phyloP scores from a whole-genome alignment of 1,284 basidiomycete genomes.

The Hymenochaete sp. region DNA sequence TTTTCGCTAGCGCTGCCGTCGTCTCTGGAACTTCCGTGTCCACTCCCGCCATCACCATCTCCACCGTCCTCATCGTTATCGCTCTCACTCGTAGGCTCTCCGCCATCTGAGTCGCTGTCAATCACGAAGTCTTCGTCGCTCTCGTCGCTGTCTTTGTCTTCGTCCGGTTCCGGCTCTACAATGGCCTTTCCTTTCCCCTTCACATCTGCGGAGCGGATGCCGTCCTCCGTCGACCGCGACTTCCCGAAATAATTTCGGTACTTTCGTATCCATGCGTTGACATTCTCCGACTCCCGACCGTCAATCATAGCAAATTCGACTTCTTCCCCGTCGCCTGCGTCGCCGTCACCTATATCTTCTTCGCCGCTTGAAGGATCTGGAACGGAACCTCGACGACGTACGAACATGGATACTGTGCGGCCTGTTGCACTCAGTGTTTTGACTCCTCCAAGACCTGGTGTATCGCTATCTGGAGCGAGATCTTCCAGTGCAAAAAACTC shows the following conservation, averaged over 20 bases:
- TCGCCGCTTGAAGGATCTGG: slow-evolving; percentile 19
- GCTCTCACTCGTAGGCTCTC: slow-evolving; percentile 17
- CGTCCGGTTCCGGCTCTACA: slow-evolving; percentile 10
- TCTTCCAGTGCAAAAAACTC: slow-evolving; percentile 66
- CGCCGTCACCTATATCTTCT: slow-evolving; percentile 27
- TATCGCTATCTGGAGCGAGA: slow-evolving; percentile 33
- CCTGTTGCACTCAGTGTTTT: slow-evolving; percentile 57
- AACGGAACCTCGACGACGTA: slow-evolving; percentile 33
- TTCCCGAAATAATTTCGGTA: slow-evolving; percentile 52
- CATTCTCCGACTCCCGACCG: slow-evolving; percentile 54
- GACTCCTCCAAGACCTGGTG: slow-evolving; percentile 40
- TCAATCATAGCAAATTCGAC: slow-evolving; percentile 65
- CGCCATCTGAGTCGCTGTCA: slow-evolving; percentile 20
- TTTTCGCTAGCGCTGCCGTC: slow-evolving; percentile 20
- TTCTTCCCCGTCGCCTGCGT: slow-evolving; percentile 39
- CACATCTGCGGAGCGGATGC: neutral
- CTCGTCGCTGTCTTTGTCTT: slow-evolving; percentile 21
- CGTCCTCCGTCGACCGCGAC: slow-evolving; percentile 7
- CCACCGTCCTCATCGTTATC: slow-evolving; percentile 11
- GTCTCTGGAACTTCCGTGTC: slow-evolving; percentile 19
- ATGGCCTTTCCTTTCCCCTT: slow-evolving; percentile 16
- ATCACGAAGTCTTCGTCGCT: slow-evolving; percentile 18
- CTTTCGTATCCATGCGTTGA: slow-evolving; percentile 53
- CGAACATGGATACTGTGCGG: slow-evolving; percentile 52
- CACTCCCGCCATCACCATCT: slow-evolving; percentile 9